Evolutionary conservation across 257 asterid species (phyloP).

Genomic region (Penstemon davidsonii): DNA sequence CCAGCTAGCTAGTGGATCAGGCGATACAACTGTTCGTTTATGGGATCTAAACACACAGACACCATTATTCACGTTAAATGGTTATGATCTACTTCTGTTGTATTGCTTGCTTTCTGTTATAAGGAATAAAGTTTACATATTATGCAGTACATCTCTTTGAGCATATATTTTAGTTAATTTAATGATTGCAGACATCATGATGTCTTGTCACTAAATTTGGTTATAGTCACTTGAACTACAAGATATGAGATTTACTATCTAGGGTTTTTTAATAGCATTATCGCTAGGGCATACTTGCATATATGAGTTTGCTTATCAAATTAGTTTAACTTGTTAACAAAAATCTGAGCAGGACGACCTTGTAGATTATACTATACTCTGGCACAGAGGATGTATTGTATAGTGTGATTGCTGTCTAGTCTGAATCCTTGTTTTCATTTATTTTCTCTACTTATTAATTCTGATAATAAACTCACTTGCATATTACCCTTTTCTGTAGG

Average conservation of each 20-base stretch:
- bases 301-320: neutral
- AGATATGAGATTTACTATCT: constrained; percentile 14
- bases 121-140: neutral
- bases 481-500: constrained; percentile 44
- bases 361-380: too few relatives aligned
- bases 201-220: neutral
- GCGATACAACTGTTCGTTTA: constrained; percentile 91
- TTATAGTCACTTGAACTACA: neutral
- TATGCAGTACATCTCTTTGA: constrained; percentile 7
- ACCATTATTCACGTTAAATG: constrained; percentile 83
- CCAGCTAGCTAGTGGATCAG: constrained; percentile 94
- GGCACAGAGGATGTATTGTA: too few relatives aligned
- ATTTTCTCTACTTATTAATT: constrained; percentile 10
- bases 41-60: constrained; percentile 97
- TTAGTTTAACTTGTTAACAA: neutral
- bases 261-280: neutral
- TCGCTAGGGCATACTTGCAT: neutral
- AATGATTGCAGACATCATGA: too few relatives aligned
- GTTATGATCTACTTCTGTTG: constrained; percentile 41
- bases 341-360: neutral
- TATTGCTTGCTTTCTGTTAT: constrained; percentile 2
- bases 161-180: neutral
- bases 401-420: neutral
- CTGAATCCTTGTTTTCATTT: neutral
- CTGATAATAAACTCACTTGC: constrained; percentile 17